These are phyloP conservation scores for Trichomonascaceae sp. DNA, from an alignment of 1,139 yeast species.

Conservation along the genomic window DNA sequence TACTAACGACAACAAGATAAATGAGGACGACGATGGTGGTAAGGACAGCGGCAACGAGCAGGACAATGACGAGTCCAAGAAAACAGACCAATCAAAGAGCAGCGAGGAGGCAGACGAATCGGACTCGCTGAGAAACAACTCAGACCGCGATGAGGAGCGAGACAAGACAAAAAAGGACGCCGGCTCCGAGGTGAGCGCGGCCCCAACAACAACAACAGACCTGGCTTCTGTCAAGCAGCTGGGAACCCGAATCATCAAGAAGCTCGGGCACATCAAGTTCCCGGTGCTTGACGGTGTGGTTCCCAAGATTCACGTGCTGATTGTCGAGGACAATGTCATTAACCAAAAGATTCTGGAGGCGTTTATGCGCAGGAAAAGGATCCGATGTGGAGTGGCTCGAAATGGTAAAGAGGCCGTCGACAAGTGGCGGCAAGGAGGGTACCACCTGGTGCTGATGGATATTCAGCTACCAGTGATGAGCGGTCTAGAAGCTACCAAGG, in stretches of 20 bases:
- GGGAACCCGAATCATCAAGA: neutral
- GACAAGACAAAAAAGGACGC: neutral
- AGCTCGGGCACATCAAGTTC: constrained; percentile 1
- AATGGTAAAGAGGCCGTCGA: constrained; percentile 90
- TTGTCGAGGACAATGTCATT: constrained; percentile 92
- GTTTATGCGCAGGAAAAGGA: constrained; percentile 76
- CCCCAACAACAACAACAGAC: too few relatives aligned
- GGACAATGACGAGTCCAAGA: neutral
- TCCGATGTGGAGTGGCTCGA: constrained; percentile 74
- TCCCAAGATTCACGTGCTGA: constrained; percentile 80
- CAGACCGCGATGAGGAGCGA: neutral
- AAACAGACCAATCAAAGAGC: neutral
- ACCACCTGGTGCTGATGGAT: constrained; percentile 87
- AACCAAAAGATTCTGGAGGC: constrained; percentile 89
- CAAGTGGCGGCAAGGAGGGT: constrained; percentile 86
- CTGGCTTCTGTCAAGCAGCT: neutral
- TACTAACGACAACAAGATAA: constrained; percentile 2
- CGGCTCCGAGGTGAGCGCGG: neutral
- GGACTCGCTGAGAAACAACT: neutral
- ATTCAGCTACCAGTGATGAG: constrained; percentile 88
- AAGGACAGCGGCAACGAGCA: neutral
- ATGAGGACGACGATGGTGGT: constrained; percentile 3
- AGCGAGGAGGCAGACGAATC: neutral
- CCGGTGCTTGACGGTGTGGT: constrained; percentile 24
- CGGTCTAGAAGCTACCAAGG: constrained; percentile 86